A percentile compares a stretch with the other conserved stretches of the same genome.
Evolutionary conservation across 2,329 filamentous ascomycete genomes (phyloP).

Genomic region (Cyanodermella asteris): DNA sequence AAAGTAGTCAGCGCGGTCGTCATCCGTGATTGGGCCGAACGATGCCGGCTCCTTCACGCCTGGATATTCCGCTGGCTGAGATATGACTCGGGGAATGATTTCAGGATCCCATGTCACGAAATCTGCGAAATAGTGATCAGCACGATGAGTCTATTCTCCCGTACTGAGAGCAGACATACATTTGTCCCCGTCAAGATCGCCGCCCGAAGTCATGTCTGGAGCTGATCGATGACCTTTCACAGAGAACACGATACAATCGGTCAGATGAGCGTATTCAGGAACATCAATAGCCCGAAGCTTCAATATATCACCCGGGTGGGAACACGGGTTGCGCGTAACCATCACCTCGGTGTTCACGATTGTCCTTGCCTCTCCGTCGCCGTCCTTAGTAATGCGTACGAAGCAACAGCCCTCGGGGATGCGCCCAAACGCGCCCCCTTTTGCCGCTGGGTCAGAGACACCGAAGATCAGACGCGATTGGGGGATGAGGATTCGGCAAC

Average conservation of each 20-base stretch:
- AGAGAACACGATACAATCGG: constrained; percentile 22
- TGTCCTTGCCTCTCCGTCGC: constrained; percentile 14
- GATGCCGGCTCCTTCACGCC: constrained; percentile 16
- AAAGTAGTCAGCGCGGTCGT: constrained; percentile 19
- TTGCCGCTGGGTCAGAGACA: constrained; percentile 3
- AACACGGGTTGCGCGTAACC: constrained; percentile 21
- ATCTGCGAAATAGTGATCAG: constrained; percentile 12
- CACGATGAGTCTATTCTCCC: background rate
- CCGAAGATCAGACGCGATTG: constrained; percentile 4
- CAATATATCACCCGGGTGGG: constrained; percentile 21
- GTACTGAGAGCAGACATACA: constrained; percentile 11
- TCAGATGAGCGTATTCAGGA: constrained; percentile 16
- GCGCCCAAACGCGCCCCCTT: too few relatives aligned
- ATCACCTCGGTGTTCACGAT: constrained; percentile 17
- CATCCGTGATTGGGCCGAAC: constrained; percentile 17
- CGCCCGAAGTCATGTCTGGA: constrained; percentile 22
- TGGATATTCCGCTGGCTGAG: constrained; percentile 19
- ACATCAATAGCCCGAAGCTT: constrained; percentile 19
- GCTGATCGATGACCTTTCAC: constrained; percentile 16
- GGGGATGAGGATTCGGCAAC: constrained; percentile 3
- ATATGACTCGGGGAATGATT: constrained; percentile 16
- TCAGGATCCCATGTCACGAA: constrained; percentile 23
- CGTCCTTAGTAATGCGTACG: constrained; percentile 17
- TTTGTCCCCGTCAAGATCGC: constrained; percentile 21
- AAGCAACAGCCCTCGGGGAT: too few relatives aligned